phyloP scores from a whole-genome alignment of 1,284 basidiomycete species.

The Sphagnurus paluster region DNA sequence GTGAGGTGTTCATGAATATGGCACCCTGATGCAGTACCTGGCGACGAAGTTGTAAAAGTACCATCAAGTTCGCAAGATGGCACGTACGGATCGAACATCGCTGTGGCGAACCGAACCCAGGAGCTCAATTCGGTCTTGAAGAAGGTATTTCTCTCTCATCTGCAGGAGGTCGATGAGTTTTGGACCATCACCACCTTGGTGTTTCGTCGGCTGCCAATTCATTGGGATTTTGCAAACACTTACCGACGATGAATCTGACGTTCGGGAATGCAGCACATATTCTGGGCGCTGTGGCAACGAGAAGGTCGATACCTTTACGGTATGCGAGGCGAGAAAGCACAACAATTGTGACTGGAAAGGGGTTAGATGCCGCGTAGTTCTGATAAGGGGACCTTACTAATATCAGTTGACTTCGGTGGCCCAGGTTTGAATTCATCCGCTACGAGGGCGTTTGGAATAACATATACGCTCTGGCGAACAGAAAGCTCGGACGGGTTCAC shows the following conservation, averaged over 20 bases:
- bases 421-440: conserved; percentile 83
- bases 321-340: conserved; percentile 95
- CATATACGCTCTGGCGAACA: conserved; percentile 73
- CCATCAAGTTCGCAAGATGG: not conserved
- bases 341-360: conserved; percentile 82
- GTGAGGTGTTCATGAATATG: conserved; percentile 93
- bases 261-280: conserved; percentile 86
- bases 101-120: conserved; percentile 81
- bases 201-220: not conserved
- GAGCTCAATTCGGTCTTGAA: conserved; percentile 90
- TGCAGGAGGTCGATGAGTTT: conserved; percentile 95
- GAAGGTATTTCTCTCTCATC: conserved; percentile 88
- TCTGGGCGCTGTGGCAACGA: conserved; percentile 88
- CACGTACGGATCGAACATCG: conserved; percentile 70
- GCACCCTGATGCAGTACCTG: conserved; percentile 83
- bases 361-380: not conserved
- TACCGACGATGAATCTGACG: conserved; percentile 88
- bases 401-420: conserved; percentile 47
- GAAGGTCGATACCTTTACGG: conserved; percentile 94
- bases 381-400: conserved; percentile 47
- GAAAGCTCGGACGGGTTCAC: conserved; percentile 41
- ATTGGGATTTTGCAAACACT: conserved; percentile 29
- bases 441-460: conserved; percentile 95
- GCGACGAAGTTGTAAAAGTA: not conserved
- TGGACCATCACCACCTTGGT: conserved; percentile 88